phyloP scores from a whole-genome alignment of 2,329 filamentous ascomycete species.

The Pseudogymnoascus sp. region DNA sequence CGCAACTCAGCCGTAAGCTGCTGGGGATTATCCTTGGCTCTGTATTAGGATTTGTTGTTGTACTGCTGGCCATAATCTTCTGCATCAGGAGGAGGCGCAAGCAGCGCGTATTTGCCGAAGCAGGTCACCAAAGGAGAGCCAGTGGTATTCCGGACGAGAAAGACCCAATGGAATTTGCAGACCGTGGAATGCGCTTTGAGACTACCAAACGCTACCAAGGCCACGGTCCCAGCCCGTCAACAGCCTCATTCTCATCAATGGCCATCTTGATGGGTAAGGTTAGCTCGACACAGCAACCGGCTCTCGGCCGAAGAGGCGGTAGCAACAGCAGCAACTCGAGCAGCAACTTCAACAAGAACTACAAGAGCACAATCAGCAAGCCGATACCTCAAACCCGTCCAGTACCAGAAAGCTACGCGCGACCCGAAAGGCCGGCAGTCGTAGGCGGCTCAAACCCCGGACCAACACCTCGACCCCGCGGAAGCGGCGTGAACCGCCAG shows the following conservation, averaged over 20 bases:
- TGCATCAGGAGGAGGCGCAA: slow-evolving; percentile 54
- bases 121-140: slow-evolving; percentile 36
- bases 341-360: slow-evolving; percentile 53
- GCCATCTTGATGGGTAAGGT: slow-evolving; percentile 59
- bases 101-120: slow-evolving; percentile 43
- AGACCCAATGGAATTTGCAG: slow-evolving; percentile 41
- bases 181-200: slow-evolving; percentile 33
- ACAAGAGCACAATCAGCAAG: slow-evolving; percentile 53
- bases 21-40: slow-evolving; percentile 75
- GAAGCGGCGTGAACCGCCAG: slow-evolving; percentile 12
- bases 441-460: slow-evolving; percentile 31
- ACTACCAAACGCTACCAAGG: slow-evolving; percentile 34
- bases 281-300: slow-evolving; percentile 33
- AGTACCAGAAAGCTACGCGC: neutral
- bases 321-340: slow-evolving; percentile 51
- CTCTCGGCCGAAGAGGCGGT: slow-evolving; percentile 40
- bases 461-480: slow-evolving; percentile 19
- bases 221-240: slow-evolving; percentile 45
- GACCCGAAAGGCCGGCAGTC: slow-evolving; percentile 10
- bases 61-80: slow-evolving; percentile 50
- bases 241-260: slow-evolving; percentile 54
- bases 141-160: slow-evolving; percentile 51
- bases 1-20: slow-evolving; percentile 40
- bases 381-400: slow-evolving; percentile 43
- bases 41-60: slow-evolving; percentile 60